Base-by-base conservation (phyloP, 176 grass and related monocot species). In the Carex scoparia region DNA sequence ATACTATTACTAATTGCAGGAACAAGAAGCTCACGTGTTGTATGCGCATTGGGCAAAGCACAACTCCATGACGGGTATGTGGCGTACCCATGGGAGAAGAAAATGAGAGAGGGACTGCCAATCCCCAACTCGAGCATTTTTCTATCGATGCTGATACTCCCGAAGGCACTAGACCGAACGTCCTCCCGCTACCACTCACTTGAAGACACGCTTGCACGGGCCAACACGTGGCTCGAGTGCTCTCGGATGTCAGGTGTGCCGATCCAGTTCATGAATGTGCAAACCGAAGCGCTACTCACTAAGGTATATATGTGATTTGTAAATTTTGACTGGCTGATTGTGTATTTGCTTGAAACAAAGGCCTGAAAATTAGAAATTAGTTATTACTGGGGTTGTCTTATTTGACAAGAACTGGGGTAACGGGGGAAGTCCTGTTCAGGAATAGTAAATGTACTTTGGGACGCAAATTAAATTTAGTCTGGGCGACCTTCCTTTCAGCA, bases 41-140 rank as follows among this genome's bases (percentile, higher is more conserved):
- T 92, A 55, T 99, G 93, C 10, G 96, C 96, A 42, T 76, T 99
- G 86, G 90, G 88, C 88, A 92, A 86, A 77, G 96, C 93, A 38
- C 94, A 99, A 55, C 82, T 99, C 60, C 93, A 91, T 60, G 97
- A 99, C 75, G 97, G 97, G 44, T 96, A 99, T 74, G 93, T 99
- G 27, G 53, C 90, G 1, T 99, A 96, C 77, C 88, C 89, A 53
- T 99, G 97, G 97, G 97, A 96, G 81, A 99, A 94, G 90, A 99
- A 96, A 86, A 99, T 91, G 96, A 90, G 84, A 81, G 91, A 99
- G 56, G 70, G 55, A 69, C 90, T 99, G 3, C 91, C 93, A 9
- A 86, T 94, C 18, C 79, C 90, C 54, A 90, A 81, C 31, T 91
- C 91, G 32, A 99, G 93, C 85, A 83, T 86, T 80, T 92, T 99